Conservation (phyloP, 2,329 filamentous ascomycete genomes). For the Amylocarpus encephaloides region DNA sequence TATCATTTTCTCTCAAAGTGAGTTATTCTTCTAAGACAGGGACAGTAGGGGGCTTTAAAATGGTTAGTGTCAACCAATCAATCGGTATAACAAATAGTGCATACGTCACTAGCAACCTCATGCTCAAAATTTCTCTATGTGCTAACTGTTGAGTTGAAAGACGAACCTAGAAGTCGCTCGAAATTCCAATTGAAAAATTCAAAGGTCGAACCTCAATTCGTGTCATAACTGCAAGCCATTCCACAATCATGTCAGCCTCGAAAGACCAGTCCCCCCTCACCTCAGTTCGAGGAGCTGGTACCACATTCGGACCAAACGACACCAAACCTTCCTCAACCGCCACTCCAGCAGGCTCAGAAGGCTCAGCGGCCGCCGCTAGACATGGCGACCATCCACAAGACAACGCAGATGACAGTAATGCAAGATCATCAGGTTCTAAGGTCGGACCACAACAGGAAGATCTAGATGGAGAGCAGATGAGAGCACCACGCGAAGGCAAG, state of each 20-base stretch:
- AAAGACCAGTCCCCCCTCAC: conserved; percentile 28
- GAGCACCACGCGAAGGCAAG: conserved; percentile 26
- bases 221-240: background rate
- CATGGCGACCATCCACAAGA: conserved; percentile 29
- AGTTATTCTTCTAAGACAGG: too few relatives aligned
- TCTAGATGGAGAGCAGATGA: conserved; percentile 30
- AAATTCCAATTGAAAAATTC: too few relatives aligned
- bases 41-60: too few relatives aligned
- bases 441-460: conserved; percentile 29
- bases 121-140: background rate
- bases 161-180: too few relatives aligned
- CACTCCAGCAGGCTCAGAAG: conserved; percentile 24
- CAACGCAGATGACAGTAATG: conserved; percentile 27
- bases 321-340: conserved; percentile 17
- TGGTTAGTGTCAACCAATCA: background rate
- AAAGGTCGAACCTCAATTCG: background rate
- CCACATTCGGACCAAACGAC: conserved; percentile 25
- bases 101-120: conserved; percentile 8
- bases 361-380: conserved; percentile 28
- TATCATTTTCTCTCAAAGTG: background rate
- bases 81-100: background rate
- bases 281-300: conserved; percentile 18
- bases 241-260: conserved; percentile 26
- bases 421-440: conserved; percentile 18
- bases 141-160: background rate